A percentile compares a stretch with the other conserved stretches of the same genome.
Evolutionary conservation across 371 early-diverging fungal genomes (phyloP).

Genomic region (Haplosporangium sp.): DNA sequence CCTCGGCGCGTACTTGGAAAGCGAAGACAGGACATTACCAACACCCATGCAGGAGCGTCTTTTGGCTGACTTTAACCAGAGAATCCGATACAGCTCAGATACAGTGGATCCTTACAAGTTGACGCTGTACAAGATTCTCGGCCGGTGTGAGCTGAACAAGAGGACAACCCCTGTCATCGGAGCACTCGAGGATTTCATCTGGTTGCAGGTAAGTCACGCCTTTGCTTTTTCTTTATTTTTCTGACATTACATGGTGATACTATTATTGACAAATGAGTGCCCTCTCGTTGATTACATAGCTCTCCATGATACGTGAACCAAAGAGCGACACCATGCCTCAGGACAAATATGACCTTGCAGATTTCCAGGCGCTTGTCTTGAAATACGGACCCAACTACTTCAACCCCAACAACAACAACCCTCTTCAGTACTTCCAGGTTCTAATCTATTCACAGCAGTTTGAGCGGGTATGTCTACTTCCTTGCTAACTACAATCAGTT

Average conservation of each 20-base stretch:
- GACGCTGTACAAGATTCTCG: conserved; percentile 87
- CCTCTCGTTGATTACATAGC: no score
- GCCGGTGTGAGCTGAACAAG: conserved; percentile 82
- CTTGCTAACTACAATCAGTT: not conserved
- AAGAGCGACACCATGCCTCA: conserved; percentile 58
- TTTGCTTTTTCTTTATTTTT: not conserved
- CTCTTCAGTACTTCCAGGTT: conserved; percentile 83
- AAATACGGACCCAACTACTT: conserved; percentile 78
- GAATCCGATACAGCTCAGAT: conserved; percentile 60
- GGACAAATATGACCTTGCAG: conserved; percentile 73
- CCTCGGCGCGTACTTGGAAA: conserved; percentile 74
- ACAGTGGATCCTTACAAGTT: conserved; percentile 87
- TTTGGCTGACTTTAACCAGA: conserved; percentile 68
- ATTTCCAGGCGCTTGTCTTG: conserved; percentile 71
- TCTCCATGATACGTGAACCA: conserved; percentile 75
- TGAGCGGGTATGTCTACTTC: conserved; percentile 70
- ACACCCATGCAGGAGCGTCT: conserved; percentile 62
- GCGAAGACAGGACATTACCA: conserved; percentile 58
- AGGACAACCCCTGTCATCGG: conserved; percentile 65
- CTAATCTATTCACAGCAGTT: conserved; percentile 88
- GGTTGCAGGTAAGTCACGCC: conserved; percentile 29
- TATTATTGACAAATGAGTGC: not conserved
- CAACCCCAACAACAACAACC: conserved; percentile 74
- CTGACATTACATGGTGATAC: not conserved
- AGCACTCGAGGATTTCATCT: conserved; percentile 48